Evolutionary conservation across 2,329 filamentous ascomycete genomes (phyloP), one percentile per base, ranked within the genome.

Genomic region (Apiospora sp.): DNA sequence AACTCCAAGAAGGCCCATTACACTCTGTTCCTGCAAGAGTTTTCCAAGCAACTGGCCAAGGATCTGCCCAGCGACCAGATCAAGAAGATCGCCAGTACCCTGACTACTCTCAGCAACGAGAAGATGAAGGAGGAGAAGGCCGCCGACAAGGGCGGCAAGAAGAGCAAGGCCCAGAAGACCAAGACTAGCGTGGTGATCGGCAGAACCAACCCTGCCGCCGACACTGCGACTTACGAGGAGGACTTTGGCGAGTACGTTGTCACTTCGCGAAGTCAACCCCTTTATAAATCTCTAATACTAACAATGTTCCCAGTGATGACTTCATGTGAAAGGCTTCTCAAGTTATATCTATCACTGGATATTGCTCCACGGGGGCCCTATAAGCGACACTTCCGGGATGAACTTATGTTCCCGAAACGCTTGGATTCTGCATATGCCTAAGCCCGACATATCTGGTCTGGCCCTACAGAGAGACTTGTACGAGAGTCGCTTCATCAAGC

Each of bases 41-140:
- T 99, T 80, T 85, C 90, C 75, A 98, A 97, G 87, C 91, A 94
- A 80, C 89, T 98, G 64, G 90, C 92, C 78, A 95, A 95, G 84
- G 95, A 98, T 41, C 84, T 99, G 76, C 92, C 93, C 19, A 97
- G 94, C 81, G 92, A 96, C 72, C 95, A 98, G 86, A 95, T 98
- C 85, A 98, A 98, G 90, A 98, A 98, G 88, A 90, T 98, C 76
- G 91, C 94, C 16, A 97, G 93, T 83, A 89, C 90, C 6, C 85
- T 99, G 79, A 98, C 95, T n/a, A 92, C 95, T 6, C 88, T 98
- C 72, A 90, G 94, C 81, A 99, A 99, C 82, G 96, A 98, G 90
- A 98, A 97, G 89, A 92, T 98, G 92, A 97, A 95, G 87, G 95
- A 98, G 83, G 96, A 99, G 89, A 98, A 98, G 89, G 92, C 92